Percentiles rank a stretch among this genome's conserved stretches.
phyloP scores from a whole-genome alignment of 768 basidiomycete species.

The Phaeolepiota aurea region DNA sequence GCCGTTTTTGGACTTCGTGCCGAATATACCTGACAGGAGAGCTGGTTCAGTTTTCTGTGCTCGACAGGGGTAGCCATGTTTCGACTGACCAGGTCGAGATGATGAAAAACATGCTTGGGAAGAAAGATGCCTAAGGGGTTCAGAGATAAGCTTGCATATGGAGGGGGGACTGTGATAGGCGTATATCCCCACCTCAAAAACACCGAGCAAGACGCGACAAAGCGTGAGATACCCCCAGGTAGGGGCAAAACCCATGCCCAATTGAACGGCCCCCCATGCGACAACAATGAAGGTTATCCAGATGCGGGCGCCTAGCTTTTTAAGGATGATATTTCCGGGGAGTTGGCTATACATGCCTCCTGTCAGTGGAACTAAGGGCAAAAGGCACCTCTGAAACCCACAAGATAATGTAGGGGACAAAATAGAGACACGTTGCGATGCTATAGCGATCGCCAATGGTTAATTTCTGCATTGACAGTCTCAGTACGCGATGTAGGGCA shows the following conservation, averaged over 20 bases:
- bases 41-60: conserved; percentile 1
- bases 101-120: conserved; percentile 36
- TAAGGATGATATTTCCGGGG: conserved; percentile 35
- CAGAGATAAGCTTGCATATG: no score
- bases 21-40: conserved; percentile 32
- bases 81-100: conserved; percentile 33
- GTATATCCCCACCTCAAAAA: conserved; percentile 30
- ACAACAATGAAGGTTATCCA: conserved; percentile 33
- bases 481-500: background rate
- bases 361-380: no score
- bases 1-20: conserved; percentile 38
- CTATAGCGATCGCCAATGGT: conserved; percentile 26
- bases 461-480: conserved; percentile 16
- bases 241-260: conserved; percentile 37
- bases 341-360: conserved; percentile 36
- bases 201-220: conserved; percentile 34
- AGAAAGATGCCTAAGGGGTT: conserved; percentile 34
- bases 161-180: no score
- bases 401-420: conserved; percentile 37
- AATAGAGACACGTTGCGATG: conserved; percentile 34
- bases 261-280: conserved; percentile 34
- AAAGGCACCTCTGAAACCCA: conserved; percentile 11
- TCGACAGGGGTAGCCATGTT: conserved; percentile 3
- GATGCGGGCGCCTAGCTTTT: conserved; percentile 33
- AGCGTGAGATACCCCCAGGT: conserved; percentile 30